Percentiles rank a stretch among this genome's conserved stretches.
phyloP scores from a whole-genome alignment of 2,329 filamentous ascomycete species.

The Alternaria sp. region DNA sequence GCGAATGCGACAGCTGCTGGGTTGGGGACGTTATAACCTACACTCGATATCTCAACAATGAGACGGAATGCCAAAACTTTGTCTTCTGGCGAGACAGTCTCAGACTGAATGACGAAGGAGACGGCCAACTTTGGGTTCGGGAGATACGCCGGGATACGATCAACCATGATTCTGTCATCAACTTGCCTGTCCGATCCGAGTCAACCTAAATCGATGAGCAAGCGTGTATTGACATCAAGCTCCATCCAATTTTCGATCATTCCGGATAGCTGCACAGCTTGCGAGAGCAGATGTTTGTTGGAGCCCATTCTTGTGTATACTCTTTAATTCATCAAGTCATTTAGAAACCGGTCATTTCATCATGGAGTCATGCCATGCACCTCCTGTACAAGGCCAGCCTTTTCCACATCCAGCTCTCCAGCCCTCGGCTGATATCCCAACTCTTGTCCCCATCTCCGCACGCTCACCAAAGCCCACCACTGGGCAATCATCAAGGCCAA shows the following conservation, averaged over 20 bases:
- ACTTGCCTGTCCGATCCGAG: slow-evolving; percentile 35
- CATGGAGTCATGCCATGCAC: slow-evolving; percentile 1
- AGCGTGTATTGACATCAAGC: background rate
- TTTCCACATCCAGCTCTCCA: slow-evolving; percentile 25
- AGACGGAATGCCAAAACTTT: slow-evolving; percentile 31
- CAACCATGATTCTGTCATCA: slow-evolving; percentile 14
- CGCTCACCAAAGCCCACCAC: slow-evolving; percentile 46
- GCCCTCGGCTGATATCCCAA: slow-evolving; percentile 9
- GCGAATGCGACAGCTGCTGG: slow-evolving; percentile 45
- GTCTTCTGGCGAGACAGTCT: slow-evolving; percentile 36
- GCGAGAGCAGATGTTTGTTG: background rate
- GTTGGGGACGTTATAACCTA: slow-evolving; percentile 39
- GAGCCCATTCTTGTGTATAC: background rate
- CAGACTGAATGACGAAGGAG: background rate
- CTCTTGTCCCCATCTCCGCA: slow-evolving; percentile 41
- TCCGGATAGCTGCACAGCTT: background rate
- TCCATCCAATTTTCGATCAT: background rate
- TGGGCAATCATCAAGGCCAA: slow-evolving; percentile 44
- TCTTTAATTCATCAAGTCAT: slow-evolving; percentile 18
- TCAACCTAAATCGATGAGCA: background rate
- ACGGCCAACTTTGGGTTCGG: slow-evolving; percentile 34
- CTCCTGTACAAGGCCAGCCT: slow-evolving; percentile 17
- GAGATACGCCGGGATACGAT: slow-evolving; percentile 31
- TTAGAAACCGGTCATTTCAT: slow-evolving; percentile 22
- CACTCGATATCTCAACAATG: slow-evolving; percentile 45